Conservation (phyloP, 2,329 filamentous ascomycete species). For the Penicillium sp. region DNA sequence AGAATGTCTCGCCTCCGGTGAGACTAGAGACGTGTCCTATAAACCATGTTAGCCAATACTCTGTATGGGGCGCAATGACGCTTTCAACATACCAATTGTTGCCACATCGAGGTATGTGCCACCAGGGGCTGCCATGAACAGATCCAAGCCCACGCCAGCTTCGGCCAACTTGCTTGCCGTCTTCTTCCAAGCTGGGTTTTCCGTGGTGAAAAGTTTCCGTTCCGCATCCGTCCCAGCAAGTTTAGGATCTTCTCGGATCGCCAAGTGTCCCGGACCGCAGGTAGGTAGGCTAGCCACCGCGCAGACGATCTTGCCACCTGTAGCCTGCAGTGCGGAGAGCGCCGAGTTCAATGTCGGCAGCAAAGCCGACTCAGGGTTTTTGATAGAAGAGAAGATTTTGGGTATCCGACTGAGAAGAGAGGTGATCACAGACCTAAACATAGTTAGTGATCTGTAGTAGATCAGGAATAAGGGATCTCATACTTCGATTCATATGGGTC, state of each 20-base stretch:
- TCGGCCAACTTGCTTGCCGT: conserved; percentile 84
- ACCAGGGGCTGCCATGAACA: conserved; percentile 88
- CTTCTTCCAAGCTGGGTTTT: conserved; percentile 86
- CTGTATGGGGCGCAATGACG: neutral
- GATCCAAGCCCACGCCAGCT: conserved; percentile 82
- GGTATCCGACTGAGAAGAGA: conserved; percentile 83
- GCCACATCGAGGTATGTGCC: conserved; percentile 92
- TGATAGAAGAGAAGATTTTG: conserved; percentile 79
- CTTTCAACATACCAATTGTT: conserved; percentile 67
- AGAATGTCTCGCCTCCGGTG: conserved; percentile 94
- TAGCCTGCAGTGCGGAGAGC: conserved; percentile 76
- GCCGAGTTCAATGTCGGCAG: conserved; percentile 82
- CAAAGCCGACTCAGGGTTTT: conserved; percentile 86
- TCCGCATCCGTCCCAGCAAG: conserved; percentile 83
- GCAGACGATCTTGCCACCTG: conserved; percentile 89
- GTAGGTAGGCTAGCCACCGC: conserved; percentile 85
- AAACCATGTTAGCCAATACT: conserved; percentile 9
- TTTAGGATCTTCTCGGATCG: conserved; percentile 85
- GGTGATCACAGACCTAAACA: conserved; percentile 67
- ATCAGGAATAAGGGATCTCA: conserved; percentile 19
- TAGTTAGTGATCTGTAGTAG: conserved; percentile 26
- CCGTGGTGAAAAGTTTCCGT: conserved; percentile 86
- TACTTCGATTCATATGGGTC: conserved; percentile 86
- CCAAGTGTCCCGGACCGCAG: conserved; percentile 82
- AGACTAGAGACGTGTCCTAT: conserved; percentile 77